These are phyloP conservation scores for Crithidia sp. DNA, from an alignment of 208 protist genomes.

Conservation along the genomic window DNA sequence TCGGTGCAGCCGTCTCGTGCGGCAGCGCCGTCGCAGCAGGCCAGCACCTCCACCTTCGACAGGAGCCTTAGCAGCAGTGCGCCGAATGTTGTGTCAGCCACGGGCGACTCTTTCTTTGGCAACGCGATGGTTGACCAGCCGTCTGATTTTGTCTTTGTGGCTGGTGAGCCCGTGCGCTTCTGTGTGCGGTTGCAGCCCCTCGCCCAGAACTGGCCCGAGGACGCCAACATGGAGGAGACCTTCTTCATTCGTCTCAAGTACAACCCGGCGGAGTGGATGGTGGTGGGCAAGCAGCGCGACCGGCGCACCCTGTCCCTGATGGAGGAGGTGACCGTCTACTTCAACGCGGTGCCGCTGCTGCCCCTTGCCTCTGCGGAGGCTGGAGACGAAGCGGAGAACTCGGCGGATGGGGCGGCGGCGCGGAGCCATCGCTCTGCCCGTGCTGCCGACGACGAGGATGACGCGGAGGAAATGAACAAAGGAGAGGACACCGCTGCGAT, in stretches of 20 bases:
- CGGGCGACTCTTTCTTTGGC: constrained; percentile 16
- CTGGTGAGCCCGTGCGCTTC: constrained; percentile 81
- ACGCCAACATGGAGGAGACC: constrained; percentile 60
- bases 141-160: constrained; percentile 59
- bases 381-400: neutral
- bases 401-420: neutral
- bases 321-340: constrained; percentile 67
- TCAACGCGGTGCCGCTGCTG: constrained; percentile 77
- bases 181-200: constrained; percentile 71
- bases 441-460: neutral
- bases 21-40: neutral
- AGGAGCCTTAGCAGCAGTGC: neutral
- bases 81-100: neutral
- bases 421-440: no score
- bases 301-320: constrained; percentile 71
- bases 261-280: constrained; percentile 76
- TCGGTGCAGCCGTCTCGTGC: neutral
- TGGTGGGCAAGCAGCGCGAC: constrained; percentile 77
- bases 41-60: constrained; percentile 8
- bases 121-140: constrained; percentile 57
- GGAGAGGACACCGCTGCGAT: neutral
- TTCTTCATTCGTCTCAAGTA: constrained; percentile 78
- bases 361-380: constrained; percentile 11
- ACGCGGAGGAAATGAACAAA: neutral
- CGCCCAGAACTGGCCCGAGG: constrained; percentile 84